Base-by-base conservation (phyloP, 208 protist genomes). In the Leishmania tarentolae region DNA sequence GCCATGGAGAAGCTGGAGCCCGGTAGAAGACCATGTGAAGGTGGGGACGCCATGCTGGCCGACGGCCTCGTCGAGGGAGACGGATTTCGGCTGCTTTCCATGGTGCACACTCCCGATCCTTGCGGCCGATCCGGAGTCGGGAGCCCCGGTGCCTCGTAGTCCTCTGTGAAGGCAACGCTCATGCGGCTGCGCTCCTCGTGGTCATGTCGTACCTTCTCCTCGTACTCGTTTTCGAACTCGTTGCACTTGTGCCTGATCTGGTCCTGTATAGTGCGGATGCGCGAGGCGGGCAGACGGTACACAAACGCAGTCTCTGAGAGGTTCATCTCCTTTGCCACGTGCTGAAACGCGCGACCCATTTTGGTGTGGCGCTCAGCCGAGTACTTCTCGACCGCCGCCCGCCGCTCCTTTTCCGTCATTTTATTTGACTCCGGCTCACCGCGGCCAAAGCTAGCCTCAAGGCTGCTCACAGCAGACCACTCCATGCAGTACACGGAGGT, bases 231-330 rank as follows among this genome's bases (percentile, higher is more conserved):
- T 82, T 93, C 87, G 66, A 91, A 89, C 86, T 93, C 90, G 21
- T 84, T 77, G 28, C 78, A 85, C 86, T 92, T 92, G 69, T 63
- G 59, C 76, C 81, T 80, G 53, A 94, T 91, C 65, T 85, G 46
- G 75, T 92, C 85, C 65, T 91, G 86, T 50, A 91, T 84, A 37
- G 76, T 83, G 61, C 80, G 83, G 77, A 91, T 79, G 69, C 83
- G 84, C 21, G 84, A 78, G 47, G 88, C 87, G 2, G 91, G 91
- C 40, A 94, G 85, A 76, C 91, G 91, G 81, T 91, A 94, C 63
- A 92, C 83, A 68, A 96, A 94, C 59, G 87, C 91, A 5, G 88
- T 92, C 88, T 94, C 91, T 24, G 86, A 86, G 35, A 92, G 71
- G 71, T 91, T 90, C 87, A 94, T 84, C 85, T 96, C 90, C 28